Evolutionary conservation across 768 basidiomycete genomes (phyloP).

Genomic region (Asterophora parasitica): DNA sequence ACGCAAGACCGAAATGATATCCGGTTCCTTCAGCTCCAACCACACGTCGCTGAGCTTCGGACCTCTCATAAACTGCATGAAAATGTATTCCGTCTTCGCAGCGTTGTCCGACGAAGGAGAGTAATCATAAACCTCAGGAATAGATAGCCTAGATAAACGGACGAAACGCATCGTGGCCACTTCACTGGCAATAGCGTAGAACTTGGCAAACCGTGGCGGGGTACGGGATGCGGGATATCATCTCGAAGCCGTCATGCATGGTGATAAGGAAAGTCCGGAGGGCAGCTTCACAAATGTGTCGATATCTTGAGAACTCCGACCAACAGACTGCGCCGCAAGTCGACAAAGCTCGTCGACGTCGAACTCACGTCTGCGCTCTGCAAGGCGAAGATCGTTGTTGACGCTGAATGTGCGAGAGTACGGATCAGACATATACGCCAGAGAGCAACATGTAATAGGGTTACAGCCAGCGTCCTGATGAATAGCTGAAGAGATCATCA

Average conservation of each 20-base stretch:
- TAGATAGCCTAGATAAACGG: conserved; percentile 33
- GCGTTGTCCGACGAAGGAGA: conserved; percentile 34
- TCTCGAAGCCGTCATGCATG: conserved; percentile 13
- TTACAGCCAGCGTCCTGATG: conserved; percentile 41
- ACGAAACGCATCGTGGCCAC: conserved; percentile 41
- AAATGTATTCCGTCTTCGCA: conserved; percentile 40
- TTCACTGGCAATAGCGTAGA: conserved; percentile 38
- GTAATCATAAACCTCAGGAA: conserved; percentile 39
- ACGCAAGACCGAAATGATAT: conserved; percentile 36
- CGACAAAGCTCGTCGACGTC: conserved; percentile 30
- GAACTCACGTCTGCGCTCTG: conserved; percentile 40
- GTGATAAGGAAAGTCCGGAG: conserved; percentile 37
- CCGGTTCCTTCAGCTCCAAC: conserved; percentile 29
- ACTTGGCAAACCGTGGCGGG: conserved; percentile 31
- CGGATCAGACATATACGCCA: conserved; percentile 23
- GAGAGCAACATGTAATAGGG: conserved; percentile 27
- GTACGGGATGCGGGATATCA: conserved; percentile 41
- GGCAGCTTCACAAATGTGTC: conserved; percentile 35
- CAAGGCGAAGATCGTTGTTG: conserved; percentile 41
- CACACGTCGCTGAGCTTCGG: conserved; percentile 37
- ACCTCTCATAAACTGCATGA: conserved; percentile 41
- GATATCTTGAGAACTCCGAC: conserved; percentile 33
- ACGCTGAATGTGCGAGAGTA: conserved; percentile 27
- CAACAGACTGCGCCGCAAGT: conserved; percentile 41
- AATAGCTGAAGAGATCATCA: conserved; percentile 36